These are phyloP conservation scores for Tuber calosporum DNA, from an alignment of 495 filamentous ascomycete species.

Conservation along the genomic window DNA sequence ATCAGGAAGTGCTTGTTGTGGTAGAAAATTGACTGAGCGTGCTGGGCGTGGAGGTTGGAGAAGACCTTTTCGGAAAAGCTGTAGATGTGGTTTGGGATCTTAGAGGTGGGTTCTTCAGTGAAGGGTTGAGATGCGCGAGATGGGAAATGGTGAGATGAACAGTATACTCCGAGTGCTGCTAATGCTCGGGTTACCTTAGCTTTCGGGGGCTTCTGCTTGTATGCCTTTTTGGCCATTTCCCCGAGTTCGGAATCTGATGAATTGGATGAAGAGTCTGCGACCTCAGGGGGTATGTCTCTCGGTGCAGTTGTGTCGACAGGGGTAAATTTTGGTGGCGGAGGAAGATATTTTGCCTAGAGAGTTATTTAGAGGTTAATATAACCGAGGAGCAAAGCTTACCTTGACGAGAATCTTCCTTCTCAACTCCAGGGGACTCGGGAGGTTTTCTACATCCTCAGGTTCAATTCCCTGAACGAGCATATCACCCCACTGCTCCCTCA, in stretches of 20 bases:
- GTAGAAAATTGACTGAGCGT: slow-evolving; percentile 57
- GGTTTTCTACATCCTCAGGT: slow-evolving; percentile 48
- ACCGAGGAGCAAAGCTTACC: slow-evolving; percentile 44
- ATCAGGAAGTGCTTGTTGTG: slow-evolving; percentile 82
- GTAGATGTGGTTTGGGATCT: slow-evolving; percentile 75
- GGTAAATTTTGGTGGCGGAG: slow-evolving; percentile 12
- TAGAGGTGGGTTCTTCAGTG: slow-evolving; percentile 50
- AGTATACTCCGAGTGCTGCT: slow-evolving; percentile 72
- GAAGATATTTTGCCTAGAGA: slow-evolving; percentile 30
- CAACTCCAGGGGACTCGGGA: slow-evolving; percentile 62
- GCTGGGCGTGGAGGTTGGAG: slow-evolving; percentile 58
- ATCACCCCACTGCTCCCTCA: slow-evolving; percentile 66
- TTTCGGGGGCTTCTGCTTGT: slow-evolving; percentile 47
- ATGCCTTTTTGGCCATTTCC: slow-evolving; percentile 20
- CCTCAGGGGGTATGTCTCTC: slow-evolving; percentile 1
- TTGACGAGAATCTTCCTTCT: slow-evolving; percentile 80
- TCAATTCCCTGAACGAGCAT: slow-evolving; percentile 55
- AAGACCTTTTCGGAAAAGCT: slow-evolving; percentile 77
- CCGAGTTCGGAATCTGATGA: slow-evolving; percentile 36
- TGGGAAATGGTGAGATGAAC: slow-evolving; percentile 70
- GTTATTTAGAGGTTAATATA: background rate
- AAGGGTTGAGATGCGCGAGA: slow-evolving; percentile 44
- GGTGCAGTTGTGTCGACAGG: background rate
- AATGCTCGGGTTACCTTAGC: slow-evolving; percentile 70
- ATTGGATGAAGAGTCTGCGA: slow-evolving; percentile 11